Conservation (phyloP, 73 alveolate species). For the Blepharisma stoltei region DNA sequence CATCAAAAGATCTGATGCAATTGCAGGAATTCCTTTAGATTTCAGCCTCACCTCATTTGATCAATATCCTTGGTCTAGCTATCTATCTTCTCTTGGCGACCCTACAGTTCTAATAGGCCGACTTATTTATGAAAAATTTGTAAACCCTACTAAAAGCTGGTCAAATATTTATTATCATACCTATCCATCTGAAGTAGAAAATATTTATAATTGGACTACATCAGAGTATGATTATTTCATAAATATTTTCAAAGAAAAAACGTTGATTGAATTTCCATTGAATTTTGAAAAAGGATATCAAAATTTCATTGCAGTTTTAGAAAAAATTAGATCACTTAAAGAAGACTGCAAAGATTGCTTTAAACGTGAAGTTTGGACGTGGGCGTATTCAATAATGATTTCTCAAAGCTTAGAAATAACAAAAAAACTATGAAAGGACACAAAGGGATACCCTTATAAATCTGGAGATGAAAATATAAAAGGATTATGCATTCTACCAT, state of each 20-base stretch:
- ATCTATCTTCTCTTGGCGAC: neutral
- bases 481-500: no score
- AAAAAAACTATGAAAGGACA: no score
- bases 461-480: no score
- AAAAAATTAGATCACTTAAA: neutral
- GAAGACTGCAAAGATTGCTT: no score
- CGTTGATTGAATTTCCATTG: neutral
- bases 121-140: neutral
- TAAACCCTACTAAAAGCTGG: neutral
- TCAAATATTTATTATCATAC: neutral
- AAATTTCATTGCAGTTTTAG: neutral
- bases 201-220: neutral
- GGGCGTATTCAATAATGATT: no score
- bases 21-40: neutral
- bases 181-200: neutral
- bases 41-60: neutral
- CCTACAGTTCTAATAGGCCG: neutral
- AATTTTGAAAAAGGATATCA: neutral
- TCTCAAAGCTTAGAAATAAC: no score
- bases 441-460: no score
- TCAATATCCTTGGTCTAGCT: neutral
- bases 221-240: neutral
- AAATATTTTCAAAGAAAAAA: neutral
- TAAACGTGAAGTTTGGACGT: no score
- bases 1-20: neutral